These are phyloP conservation scores for Verbascum thapsus DNA, from an alignment of 257 asterid genomes.

Conservation along the genomic window DNA sequence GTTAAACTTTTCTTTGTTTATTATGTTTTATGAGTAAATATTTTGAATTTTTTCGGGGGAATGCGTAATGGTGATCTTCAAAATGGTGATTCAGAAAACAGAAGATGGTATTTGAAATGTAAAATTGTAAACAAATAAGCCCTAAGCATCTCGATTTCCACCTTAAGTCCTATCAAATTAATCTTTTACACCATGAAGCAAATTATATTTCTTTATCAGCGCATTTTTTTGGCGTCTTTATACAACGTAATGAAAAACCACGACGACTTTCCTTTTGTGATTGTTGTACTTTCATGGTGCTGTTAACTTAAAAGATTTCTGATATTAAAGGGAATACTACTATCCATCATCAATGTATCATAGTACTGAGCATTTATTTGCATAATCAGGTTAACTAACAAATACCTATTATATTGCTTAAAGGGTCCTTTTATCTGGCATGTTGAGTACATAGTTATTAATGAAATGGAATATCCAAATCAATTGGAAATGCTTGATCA, in stretches of 20 bases:
- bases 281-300: background rate
- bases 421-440: constrained; percentile 4
- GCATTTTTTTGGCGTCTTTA: background rate
- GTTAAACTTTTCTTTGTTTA: too few relatives aligned
- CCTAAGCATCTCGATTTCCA: constrained; percentile 1
- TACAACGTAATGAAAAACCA: background rate
- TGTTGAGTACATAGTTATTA: background rate
- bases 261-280: background rate
- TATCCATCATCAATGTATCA: background rate
- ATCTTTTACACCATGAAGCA: background rate
- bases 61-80: too few relatives aligned
- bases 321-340: background rate
- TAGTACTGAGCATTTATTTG: background rate
- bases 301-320: constrained; percentile 13
- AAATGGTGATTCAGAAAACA: too few relatives aligned
- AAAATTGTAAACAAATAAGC: too few relatives aligned
- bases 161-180: background rate
- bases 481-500: constrained; percentile 8
- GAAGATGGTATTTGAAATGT: too few relatives aligned
- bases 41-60: too few relatives aligned
- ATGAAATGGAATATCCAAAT: background rate
- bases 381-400: background rate
- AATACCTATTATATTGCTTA: background rate
- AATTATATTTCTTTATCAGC: background rate
- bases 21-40: too few relatives aligned